These are phyloP conservation scores for Macrolepiota fuliginosa DNA, from an alignment of 768 basidiomycete genomes.

Conservation along the genomic window DNA sequence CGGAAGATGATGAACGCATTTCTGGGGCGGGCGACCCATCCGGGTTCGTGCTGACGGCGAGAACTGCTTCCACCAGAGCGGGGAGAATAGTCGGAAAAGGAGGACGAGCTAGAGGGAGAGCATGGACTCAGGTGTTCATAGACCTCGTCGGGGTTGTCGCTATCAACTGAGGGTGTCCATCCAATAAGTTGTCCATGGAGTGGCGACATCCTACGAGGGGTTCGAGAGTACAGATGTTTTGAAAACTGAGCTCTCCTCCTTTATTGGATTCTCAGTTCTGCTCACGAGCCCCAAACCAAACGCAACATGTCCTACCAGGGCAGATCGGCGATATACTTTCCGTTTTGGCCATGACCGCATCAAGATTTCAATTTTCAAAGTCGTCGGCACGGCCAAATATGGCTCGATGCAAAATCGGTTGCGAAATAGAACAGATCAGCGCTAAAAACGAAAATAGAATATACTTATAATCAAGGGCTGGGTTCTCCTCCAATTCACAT, in stretches of 20 bases:
- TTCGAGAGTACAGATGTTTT: background rate
- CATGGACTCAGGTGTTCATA: background rate
- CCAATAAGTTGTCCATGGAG: constrained; percentile 17
- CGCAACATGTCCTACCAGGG: no score
- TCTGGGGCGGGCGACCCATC: constrained; percentile 65
- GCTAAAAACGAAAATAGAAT: background rate
- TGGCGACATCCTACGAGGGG: background rate
- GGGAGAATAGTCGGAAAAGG: constrained; percentile 17
- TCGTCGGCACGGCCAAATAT: background rate
- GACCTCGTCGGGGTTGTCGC: constrained; percentile 22
- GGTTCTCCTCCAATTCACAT: background rate
- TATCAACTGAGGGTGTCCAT: constrained; percentile 29
- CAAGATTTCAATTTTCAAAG: background rate
- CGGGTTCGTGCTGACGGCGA: constrained; percentile 42
- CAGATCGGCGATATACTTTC: background rate
- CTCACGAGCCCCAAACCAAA: no score
- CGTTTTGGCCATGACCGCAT: background rate
- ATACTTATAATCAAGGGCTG: background rate
- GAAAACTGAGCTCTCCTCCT: background rate
- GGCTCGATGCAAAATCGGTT: background rate
- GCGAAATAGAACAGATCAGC: background rate
- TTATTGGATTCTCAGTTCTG: background rate
- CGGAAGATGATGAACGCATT: constrained; percentile 77
- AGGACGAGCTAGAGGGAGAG: constrained; percentile 17
- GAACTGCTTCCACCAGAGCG: constrained; percentile 25